Base-by-base conservation (phyloP, 2,329 filamentous ascomycete species). In the Botrytis fragariae region DNA sequence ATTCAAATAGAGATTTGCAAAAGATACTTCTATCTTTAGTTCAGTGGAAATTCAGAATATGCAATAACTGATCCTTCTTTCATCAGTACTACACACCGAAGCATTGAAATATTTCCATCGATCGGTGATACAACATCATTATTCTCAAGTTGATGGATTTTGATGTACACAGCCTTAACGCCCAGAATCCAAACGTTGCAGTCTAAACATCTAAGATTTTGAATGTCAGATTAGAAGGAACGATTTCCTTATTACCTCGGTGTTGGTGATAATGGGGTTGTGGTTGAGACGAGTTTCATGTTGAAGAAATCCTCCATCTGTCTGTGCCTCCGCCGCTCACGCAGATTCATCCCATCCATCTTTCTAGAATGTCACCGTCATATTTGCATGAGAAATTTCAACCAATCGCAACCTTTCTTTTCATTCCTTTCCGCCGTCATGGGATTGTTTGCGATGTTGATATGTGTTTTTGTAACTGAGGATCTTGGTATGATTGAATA, bases 231-330 rank as follows among this genome's bases (percentile, higher is more conserved):
- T 16, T 35, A 54, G 64, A 29, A 67, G 3, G 39, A 29, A 54
- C 18, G 10, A 9, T 54, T n/a, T 29, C 48, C 32, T 2, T 25
- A 7, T 39, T 67, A 32, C 64, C 64, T 67, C 35, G 64, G 44
- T 67, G 18, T 51, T 37, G 29, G 51, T 67, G 45, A 67, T 20
- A 32, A 39, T 39, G 45, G 37, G 45, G 64, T 48, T 32, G 4
- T 51, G 42, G 64, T 54, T 67, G 45, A 67, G 64, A 67, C 64
- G 45, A 67, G 64, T 67, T 67, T 67, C 45, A 67, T 64, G 39
- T 64, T 64, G 61, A 20, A 61, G 18, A 18, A 54, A 54, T 51
- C 35, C 12, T 48, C 16, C 25, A 39, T 39, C 32, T 37, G 44
- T 51, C 45, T 37, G 44, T 37, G 63, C 63, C 63, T 29, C n/a